These are phyloP conservation scores for Primulina tabacum DNA, from an alignment of 257 asterid genomes.

Conservation along the genomic window DNA sequence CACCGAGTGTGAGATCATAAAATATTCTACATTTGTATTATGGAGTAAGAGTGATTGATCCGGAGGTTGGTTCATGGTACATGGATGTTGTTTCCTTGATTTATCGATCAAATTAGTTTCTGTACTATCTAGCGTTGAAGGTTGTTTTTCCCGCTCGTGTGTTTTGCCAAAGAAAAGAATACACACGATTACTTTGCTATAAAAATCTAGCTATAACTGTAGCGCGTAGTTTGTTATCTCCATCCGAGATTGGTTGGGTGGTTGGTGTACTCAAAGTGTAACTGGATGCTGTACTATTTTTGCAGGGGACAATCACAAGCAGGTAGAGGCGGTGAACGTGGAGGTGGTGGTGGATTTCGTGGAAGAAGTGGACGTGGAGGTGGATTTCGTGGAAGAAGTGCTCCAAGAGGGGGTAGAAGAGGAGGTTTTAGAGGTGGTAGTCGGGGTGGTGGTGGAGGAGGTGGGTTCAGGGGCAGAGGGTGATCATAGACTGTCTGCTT, in stretches of 20 bases:
- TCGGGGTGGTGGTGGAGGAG: slow-evolving; percentile 60
- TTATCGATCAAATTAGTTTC: not conserved
- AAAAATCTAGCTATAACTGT: not conserved
- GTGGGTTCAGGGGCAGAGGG: slow-evolving; percentile 84
- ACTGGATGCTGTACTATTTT: not conserved
- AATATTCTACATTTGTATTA: too few relatives aligned
- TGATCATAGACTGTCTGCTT: slow-evolving; percentile 38
- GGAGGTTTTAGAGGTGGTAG: slow-evolving; percentile 65
- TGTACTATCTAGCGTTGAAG: not conserved
- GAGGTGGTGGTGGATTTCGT: slow-evolving; percentile 60
- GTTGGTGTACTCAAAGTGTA: not conserved
- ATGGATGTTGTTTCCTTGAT: not conserved
- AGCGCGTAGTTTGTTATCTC: not conserved
- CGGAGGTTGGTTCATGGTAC: not conserved
- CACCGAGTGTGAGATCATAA: not conserved
- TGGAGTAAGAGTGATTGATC: not conserved
- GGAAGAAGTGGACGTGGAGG: slow-evolving; percentile 49
- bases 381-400: slow-evolving; percentile 59
- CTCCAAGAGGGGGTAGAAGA: slow-evolving; percentile 69
- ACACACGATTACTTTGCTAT: not conserved
- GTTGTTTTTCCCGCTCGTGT: not conserved
- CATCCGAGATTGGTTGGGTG: not conserved
- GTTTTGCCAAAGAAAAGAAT: not conserved
- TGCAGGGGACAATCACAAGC: slow-evolving; percentile 53
- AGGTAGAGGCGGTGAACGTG: slow-evolving; percentile 56